These are phyloP conservation scores for Sporisorium scitamineum DNA, from an alignment of 1,284 basidiomycete genomes.

Conservation along the genomic window DNA sequence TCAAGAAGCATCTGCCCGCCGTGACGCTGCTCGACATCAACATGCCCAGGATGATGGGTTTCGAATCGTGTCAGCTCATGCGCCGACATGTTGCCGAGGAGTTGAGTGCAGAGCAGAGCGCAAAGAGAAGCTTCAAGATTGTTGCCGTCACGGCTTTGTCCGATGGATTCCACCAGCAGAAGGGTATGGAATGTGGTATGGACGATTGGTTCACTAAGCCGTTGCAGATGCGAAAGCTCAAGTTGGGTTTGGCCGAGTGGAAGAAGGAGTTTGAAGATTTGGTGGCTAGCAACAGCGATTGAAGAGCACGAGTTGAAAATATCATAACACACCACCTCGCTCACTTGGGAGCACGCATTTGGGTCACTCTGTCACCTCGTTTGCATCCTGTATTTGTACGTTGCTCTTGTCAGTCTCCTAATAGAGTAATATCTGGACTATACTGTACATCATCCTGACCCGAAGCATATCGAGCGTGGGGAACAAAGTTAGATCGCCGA, in stretches of 20 bases:
- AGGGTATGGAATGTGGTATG: constrained; percentile 51
- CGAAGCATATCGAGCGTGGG: neutral
- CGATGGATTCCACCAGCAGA: constrained; percentile 31
- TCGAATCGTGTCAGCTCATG: constrained; percentile 55
- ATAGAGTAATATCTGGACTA: neutral
- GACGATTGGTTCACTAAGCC: constrained; percentile 55
- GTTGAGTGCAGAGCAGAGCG: neutral
- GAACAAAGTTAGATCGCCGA: neutral
- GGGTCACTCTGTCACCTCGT: neutral
- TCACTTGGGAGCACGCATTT: constrained; percentile 16
- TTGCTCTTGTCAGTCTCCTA: neutral
- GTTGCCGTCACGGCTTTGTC: constrained; percentile 54
- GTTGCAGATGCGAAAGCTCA: constrained; percentile 39
- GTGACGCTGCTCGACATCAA: constrained; percentile 61
- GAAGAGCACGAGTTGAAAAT: neutral
- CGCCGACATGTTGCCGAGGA: constrained; percentile 20
- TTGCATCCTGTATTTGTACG: neutral
- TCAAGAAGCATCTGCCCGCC: constrained; percentile 40
- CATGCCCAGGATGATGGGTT: constrained; percentile 60
- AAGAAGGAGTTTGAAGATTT: constrained; percentile 34
- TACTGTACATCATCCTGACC: neutral
- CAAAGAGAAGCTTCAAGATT: constrained; percentile 33
- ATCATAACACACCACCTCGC: neutral
- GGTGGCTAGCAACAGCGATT: neutral
- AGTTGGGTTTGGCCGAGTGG: constrained; percentile 36